Evolutionary conservation across 768 basidiomycete genomes (phyloP).

Genomic region (Boletus pseudo-olivaceus): DNA sequence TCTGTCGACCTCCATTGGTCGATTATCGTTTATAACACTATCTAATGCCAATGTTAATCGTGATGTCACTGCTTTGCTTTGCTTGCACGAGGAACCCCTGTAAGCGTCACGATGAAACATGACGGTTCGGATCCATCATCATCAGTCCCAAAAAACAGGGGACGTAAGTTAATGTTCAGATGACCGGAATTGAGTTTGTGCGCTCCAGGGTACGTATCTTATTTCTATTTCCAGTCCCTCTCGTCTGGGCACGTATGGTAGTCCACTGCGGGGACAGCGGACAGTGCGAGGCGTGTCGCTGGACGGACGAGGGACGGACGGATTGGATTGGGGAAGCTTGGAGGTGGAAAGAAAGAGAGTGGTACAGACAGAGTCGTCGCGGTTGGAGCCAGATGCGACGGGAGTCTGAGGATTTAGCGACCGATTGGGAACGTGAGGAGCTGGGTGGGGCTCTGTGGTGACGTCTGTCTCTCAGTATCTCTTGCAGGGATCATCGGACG

Average conservation of each 20-base stretch:
- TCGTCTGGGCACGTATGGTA: constrained; percentile 7
- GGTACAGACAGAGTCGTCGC: too few species aligned
- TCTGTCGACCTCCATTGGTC: neutral
- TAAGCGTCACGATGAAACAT: neutral
- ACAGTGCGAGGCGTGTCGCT: neutral
- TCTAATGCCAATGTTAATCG: neutral
- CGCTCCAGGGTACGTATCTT: neutral
- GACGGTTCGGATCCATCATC: constrained; percentile 14
- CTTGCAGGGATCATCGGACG: neutral
- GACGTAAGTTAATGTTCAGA: constrained; percentile 9
- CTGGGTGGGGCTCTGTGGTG: neutral
- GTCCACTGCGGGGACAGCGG: constrained; percentile 7
- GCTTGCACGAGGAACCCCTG: neutral
- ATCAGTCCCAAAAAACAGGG: neutral
- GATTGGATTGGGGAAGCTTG: neutral
- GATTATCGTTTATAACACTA: constrained; percentile 1
- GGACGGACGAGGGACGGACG: neutral
- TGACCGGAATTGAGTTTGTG: constrained; percentile 7
- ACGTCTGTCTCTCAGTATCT: neutral
- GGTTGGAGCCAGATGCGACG: neutral
- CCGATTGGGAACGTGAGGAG: neutral
- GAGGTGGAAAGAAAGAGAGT: neutral
- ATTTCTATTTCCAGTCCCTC: constrained; percentile 10
- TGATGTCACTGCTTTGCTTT: neutral
- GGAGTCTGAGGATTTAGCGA: neutral